These are phyloP conservation scores for Boletus semigastroideus DNA, from an alignment of 1,284 basidiomycete species.

Conservation along the genomic window DNA sequence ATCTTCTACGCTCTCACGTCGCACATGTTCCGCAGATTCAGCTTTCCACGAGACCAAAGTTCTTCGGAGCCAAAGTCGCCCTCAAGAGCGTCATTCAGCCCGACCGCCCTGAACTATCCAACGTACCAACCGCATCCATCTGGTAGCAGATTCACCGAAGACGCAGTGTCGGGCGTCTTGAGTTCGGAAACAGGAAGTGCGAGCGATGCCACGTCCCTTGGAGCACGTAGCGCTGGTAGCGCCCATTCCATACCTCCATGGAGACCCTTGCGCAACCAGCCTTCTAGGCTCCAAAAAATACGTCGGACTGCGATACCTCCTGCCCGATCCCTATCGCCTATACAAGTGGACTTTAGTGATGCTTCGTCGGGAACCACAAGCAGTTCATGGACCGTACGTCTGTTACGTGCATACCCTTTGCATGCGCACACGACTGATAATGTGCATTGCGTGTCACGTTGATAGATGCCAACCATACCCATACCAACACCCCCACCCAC, in stretches of 20 bases:
- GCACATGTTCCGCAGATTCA: constrained; percentile 25
- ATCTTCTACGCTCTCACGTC: constrained; percentile 3
- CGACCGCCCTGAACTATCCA: not conserved
- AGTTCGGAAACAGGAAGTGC: constrained; percentile 24
- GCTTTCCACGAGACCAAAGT: constrained; percentile 11
- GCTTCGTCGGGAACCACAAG: constrained; percentile 10
- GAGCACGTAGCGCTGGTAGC: not conserved
- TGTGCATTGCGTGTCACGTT: not conserved
- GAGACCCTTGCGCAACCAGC: constrained; percentile 2
- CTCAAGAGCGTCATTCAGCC: constrained; percentile 18
- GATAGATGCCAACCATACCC: constrained; percentile 9
- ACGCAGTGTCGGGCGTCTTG: constrained; percentile 24
- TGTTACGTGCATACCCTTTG: not conserved
- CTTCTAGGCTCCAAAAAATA: constrained; percentile 21
- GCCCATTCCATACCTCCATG: constrained; percentile 1
- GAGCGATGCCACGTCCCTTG: constrained; percentile 12
- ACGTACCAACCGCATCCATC: constrained; percentile 18
- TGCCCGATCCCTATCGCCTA: not conserved
- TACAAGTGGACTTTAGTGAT: not conserved
- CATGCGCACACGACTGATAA: not conserved
- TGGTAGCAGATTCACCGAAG: constrained; percentile 34
- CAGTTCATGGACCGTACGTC: constrained; percentile 19
- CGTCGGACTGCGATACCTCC: constrained; percentile 7
- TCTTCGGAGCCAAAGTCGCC: constrained; percentile 11
- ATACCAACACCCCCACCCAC: not conserved